Evolutionary conservation across 768 basidiomycete genomes (phyloP), one percentile per base, ranked within the genome.

Genomic region (Strobilomyces dryophilus): DNA sequence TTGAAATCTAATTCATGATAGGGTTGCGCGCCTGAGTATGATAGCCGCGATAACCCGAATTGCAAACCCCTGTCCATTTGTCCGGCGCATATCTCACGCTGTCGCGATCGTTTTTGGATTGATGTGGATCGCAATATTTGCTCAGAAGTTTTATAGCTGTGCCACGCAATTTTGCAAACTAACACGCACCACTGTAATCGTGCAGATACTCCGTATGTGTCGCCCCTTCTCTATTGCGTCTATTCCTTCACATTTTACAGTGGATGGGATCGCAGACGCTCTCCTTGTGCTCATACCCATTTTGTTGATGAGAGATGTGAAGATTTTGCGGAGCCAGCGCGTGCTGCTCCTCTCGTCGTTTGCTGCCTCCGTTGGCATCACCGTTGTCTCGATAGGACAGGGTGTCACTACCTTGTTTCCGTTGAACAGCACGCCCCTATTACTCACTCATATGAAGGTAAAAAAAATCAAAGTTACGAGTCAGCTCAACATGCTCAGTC

Each of bases 381-480:
- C 60, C 31, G 24, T 58, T n/a, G n/a, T 57, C 45, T 57, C 58
- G 6, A 50, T 63, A 29, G 47, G 35, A 4, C 59, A 63, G 18
- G 52, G 47, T 5, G 17, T 57, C 37, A 6, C 40, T 20, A 50
- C 60, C 20, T 55, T 59, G 8, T 12, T 42, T 4, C 52, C 60
- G 4, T 26, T 7, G 42, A 32, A 39, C 12, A 29, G 24, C 2
- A 5, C 11, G 9, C 41, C 44, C n/a, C 35, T 59, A 34, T 36
- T 69, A 20, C 5, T 60, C 3, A 36, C 35, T 17, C 49, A 65
- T 27, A 29, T 69, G 45, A 65, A 63, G 57, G 65, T 61, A 55
- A 29, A 20, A 11, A 12, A 14, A 9, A 2, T 18, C 12, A 15
- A 39, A 27, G 20, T 24, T 35, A 26, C 11, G 9, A 2, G 5